Evolutionary conservation across 768 basidiomycete genomes (phyloP).

Genomic region (Podaxis mareebaensis): DNA sequence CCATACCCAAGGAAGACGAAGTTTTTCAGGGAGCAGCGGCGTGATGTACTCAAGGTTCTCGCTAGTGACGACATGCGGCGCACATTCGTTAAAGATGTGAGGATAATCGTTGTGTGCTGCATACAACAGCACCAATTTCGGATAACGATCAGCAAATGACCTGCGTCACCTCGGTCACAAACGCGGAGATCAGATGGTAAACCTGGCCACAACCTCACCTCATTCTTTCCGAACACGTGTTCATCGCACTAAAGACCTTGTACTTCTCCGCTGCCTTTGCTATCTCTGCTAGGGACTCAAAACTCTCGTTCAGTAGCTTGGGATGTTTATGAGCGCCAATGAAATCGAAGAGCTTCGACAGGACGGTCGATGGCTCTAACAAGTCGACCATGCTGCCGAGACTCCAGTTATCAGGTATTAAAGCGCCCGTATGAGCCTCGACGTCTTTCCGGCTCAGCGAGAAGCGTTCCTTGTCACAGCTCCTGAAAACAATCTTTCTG

Average conservation of each 20-base stretch:
- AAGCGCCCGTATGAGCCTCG: constrained; percentile 18
- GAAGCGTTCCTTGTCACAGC: constrained; percentile 4
- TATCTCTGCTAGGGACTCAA: constrained; percentile 13
- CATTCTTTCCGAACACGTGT: constrained; percentile 15
- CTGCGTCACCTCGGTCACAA: background rate
- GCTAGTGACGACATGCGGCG: constrained; percentile 6
- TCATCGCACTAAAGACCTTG: constrained; percentile 18
- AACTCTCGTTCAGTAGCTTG: constrained; percentile 5
- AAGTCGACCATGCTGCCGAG: constrained; percentile 14
- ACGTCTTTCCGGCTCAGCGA: constrained; percentile 20
- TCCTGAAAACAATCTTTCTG: background rate
- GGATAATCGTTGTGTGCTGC: constrained; percentile 11
- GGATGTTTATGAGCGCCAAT: constrained; percentile 18
- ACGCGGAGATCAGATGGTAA: background rate
- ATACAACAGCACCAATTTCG: constrained; percentile 9
- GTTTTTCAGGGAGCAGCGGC: constrained; percentile 2
- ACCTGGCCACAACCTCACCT: background rate
- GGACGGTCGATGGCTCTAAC: constrained; percentile 15
- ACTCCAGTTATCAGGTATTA: constrained; percentile 18
- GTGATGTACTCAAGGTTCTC: constrained; percentile 4
- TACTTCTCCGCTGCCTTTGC: constrained; percentile 21
- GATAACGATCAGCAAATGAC: constrained; percentile 10
- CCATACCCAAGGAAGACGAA: constrained; percentile 12
- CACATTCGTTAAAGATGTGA: constrained; percentile 10
- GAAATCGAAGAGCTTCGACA: constrained; percentile 22